These are phyloP conservation scores for Clavariopsis aquatica DNA, from an alignment of 495 filamentous ascomycete genomes.

Conservation along the genomic window DNA sequence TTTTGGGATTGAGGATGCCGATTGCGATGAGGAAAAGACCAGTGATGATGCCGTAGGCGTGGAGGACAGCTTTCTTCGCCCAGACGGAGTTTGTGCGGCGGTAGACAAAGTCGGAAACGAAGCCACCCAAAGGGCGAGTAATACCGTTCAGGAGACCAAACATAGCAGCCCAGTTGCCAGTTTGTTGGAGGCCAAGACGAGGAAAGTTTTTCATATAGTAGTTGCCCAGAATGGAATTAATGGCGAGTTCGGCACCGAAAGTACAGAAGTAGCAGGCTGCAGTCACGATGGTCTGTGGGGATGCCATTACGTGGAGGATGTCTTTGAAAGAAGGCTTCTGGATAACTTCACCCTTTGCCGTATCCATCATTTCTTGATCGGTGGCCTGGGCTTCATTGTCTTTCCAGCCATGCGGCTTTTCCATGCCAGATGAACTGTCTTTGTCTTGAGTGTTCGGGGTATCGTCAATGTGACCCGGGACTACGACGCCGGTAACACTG, in stretches of 20 bases:
- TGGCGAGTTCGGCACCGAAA: slow-evolving; percentile 45
- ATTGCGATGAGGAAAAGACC: slow-evolving; percentile 44
- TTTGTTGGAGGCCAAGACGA: slow-evolving; percentile 37
- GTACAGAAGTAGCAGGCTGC: slow-evolving; percentile 46
- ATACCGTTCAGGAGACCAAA: slow-evolving; percentile 46
- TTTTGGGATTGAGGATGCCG: slow-evolving; percentile 36
- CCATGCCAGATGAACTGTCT: slow-evolving; percentile 28
- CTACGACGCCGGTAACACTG: slow-evolving; percentile 38
- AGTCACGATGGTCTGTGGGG: slow-evolving; percentile 42
- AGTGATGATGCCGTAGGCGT: slow-evolving; percentile 42
- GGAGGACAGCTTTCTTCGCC: slow-evolving; percentile 45
- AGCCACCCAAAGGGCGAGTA: slow-evolving; percentile 43
- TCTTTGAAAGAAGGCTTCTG: slow-evolving; percentile 42
- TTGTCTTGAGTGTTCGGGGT: slow-evolving; percentile 23
- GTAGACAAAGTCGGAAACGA: slow-evolving; percentile 42
- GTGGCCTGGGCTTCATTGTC: slow-evolving; percentile 41
- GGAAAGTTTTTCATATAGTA: slow-evolving; percentile 44
- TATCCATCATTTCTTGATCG: slow-evolving; percentile 42
- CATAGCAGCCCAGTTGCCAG: slow-evolving; percentile 48
- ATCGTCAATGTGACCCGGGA: slow-evolving; percentile 38
- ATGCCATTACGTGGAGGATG: slow-evolving; percentile 36
- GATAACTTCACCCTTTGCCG: slow-evolving; percentile 45
- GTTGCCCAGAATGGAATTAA: slow-evolving; percentile 46
- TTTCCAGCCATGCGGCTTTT: slow-evolving; percentile 40
- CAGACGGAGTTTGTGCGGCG: slow-evolving; percentile 39